phyloP scores from a whole-genome alignment of 2,329 filamentous ascomycete species.

The Diaporthe sp. region DNA sequence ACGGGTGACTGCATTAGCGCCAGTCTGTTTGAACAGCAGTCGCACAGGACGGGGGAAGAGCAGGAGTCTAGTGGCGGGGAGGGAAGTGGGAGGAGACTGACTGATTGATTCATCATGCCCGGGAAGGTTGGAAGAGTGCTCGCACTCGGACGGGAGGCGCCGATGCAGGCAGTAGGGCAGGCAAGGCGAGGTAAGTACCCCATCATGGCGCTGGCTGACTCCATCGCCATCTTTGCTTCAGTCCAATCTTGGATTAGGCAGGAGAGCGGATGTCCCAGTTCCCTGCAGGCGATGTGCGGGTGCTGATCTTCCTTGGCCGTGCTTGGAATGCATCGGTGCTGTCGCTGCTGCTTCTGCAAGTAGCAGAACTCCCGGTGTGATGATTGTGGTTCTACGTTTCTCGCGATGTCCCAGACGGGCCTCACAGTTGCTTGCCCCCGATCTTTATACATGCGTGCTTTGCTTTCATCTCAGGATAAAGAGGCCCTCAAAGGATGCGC shows the following conservation, averaged over 20 bases:
- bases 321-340: slow-evolving; percentile 20
- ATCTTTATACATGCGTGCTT: slow-evolving; percentile 36
- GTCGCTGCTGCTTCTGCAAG: slow-evolving; percentile 5
- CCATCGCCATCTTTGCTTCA: slow-evolving; percentile 20
- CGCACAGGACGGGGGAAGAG: slow-evolving; percentile 39
- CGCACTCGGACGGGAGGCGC: slow-evolving; percentile 23
- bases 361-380: slow-evolving; percentile 36
- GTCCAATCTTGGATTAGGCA: slow-evolving; percentile 16
- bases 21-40: slow-evolving; percentile 47
- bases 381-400: slow-evolving; percentile 53
- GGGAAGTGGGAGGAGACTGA: slow-evolving; percentile 10
- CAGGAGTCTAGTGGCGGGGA: background rate
- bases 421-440: slow-evolving; percentile 45
- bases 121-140: background rate
- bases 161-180: slow-evolving; percentile 16
- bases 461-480: slow-evolving; percentile 39
- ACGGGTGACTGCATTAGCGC: slow-evolving; percentile 41
- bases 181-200: slow-evolving; percentile 21
- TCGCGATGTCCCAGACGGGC: slow-evolving; percentile 50
- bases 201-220: slow-evolving; percentile 25
- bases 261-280: background rate
- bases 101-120: slow-evolving; percentile 9
- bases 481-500: slow-evolving; percentile 37
- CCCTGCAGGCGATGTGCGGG: slow-evolving; percentile 28
- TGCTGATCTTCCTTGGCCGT: slow-evolving; percentile 6